Base-by-base conservation (phyloP, 176 grass and related monocot species). In the Aegilops longissima region DNA sequence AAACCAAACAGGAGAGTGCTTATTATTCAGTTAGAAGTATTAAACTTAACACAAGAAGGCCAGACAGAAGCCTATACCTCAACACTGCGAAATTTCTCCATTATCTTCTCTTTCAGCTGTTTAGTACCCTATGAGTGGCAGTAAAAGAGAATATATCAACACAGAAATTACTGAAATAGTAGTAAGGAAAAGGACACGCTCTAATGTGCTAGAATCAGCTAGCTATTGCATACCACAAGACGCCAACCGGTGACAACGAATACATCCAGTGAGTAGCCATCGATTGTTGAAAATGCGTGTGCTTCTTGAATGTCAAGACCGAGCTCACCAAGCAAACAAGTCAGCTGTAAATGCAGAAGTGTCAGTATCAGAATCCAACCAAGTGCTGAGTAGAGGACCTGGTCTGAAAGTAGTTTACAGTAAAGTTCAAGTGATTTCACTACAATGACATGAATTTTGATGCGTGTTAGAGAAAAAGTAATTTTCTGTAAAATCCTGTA, bases 221-320 rank as follows among this genome's bases (percentile, higher is more conserved):
- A 86, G 36, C 34, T 73, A 34, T 54, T 44, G 39, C 38, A 17
- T 95, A 98, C 95, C 91, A 83, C 95, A 78, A 88, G 83, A 70
- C 77, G 89, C 95, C 95, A 98, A 23, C 95, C 95, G 44, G 84
- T 89, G 71, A 95, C 95, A 58, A 92, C 89, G 87, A 98, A 98
- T 69, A 92, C 89, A 92, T 90, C 91, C 34, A 98, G 62, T 34
- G 95, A 93, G 87, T 90, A 93, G 4, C 95, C 95, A 87, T 98
- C 93, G 33, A 67, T 92, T 80, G 95, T 95, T 77, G 95, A 93
- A 82, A 95, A 98, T 78, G 89, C 95, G 80, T 98, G 95, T 34
- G 91, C 95, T 95, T 98, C 95, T 90, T 91, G 89, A 81, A 98
- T 98, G 66, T 95, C 92, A 87, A 98, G 95, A 73, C 95, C 87